These are phyloP conservation scores for Pythium utonaiense DNA, from an alignment of 352 stramenopile genomes.

Conservation along the genomic window DNA sequence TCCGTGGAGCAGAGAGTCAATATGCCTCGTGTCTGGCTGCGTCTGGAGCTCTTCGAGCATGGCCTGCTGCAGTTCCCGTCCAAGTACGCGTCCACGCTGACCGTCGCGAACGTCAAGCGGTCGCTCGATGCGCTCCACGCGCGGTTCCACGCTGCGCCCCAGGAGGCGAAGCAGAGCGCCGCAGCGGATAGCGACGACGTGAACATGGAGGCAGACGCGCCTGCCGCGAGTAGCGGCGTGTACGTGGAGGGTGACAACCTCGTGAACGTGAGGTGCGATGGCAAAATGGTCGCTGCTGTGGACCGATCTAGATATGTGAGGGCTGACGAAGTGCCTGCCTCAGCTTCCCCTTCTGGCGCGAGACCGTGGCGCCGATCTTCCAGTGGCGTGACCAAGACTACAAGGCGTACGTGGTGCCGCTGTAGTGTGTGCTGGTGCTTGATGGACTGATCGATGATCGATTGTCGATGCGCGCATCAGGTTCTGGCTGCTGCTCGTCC, in stretches of 20 bases:
- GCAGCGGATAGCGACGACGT: conserved; percentile 32
- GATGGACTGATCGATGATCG: neutral
- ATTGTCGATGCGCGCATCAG: conserved; percentile 19
- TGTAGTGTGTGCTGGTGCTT: neutral
- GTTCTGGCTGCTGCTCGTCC: conserved; percentile 78
- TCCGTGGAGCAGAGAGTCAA: too few relatives aligned
- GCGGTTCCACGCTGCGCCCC: conserved; percentile 29
- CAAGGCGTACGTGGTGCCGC: conserved; percentile 29
- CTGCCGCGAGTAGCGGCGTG: neutral
- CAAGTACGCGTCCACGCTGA: conserved; percentile 61
- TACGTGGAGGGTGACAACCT: conserved; percentile 70
- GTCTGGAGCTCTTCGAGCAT: conserved; percentile 85
- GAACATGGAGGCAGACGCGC: conserved; percentile 30
- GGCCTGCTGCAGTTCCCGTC: conserved; percentile 69
- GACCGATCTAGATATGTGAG: too few relatives aligned
- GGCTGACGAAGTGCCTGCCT: too few relatives aligned
- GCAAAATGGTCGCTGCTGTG: too few relatives aligned
- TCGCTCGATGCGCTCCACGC: conserved; percentile 56
- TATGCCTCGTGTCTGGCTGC: conserved; percentile 79
- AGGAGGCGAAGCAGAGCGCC: conserved; percentile 4
- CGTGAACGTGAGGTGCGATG: conserved; percentile 30
- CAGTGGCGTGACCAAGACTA: conserved; percentile 83
- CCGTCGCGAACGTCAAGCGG: conserved; percentile 54
- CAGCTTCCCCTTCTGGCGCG: conserved; percentile 63
- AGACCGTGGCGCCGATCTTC: conserved; percentile 55